phyloP scores from a whole-genome alignment of 2,329 filamentous ascomycete genomes.

The Colletotrichum sp. region DNA sequence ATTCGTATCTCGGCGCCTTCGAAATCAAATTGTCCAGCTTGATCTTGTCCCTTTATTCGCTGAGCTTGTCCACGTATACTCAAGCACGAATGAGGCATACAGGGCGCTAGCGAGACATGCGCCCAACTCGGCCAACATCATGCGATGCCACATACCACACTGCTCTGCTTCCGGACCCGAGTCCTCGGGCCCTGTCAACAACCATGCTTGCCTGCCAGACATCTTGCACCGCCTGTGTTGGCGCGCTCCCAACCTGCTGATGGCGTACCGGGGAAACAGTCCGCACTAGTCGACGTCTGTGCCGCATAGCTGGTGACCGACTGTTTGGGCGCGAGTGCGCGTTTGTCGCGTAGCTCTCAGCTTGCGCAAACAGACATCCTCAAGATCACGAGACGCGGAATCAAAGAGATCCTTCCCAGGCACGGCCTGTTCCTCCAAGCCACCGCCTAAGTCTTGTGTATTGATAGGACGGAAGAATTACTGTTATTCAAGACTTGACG shows the following conservation, averaged over 20 bases:
- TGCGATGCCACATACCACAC: constrained; percentile 10
- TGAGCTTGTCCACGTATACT: neutral
- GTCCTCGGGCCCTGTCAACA: constrained; percentile 4
- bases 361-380: neutral
- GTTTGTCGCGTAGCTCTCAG: neutral
- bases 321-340: neutral
- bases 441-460: neutral
- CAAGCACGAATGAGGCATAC: neutral
- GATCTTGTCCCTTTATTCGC: neutral
- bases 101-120: neutral
- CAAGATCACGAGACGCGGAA: neutral
- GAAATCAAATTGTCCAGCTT: neutral
- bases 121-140: constrained; percentile 2
- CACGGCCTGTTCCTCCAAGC: neutral
- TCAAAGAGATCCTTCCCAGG: neutral
- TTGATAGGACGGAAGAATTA: neutral
- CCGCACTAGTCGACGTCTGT: neutral
- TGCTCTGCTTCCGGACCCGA: constrained; percentile 6
- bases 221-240: neutral
- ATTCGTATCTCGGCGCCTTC: neutral
- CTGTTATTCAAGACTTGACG: neutral
- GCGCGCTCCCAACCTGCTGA: neutral
- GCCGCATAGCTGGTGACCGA: neutral
- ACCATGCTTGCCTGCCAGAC: neutral
- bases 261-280: neutral